phyloP scores from a whole-genome alignment of 2,329 filamentous ascomycete genomes.

The Calonectria hawksworthii region DNA sequence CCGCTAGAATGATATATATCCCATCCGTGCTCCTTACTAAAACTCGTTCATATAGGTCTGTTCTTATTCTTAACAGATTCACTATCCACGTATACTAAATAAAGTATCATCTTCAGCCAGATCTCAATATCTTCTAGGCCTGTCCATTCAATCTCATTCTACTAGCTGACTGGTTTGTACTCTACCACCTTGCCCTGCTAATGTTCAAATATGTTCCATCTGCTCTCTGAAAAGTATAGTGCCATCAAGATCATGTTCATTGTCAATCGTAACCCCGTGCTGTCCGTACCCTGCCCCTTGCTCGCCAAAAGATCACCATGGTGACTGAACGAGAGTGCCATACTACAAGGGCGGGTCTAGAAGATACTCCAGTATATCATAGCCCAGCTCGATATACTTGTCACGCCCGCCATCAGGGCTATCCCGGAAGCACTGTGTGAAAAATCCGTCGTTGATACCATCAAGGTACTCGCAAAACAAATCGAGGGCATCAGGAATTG shows the following conservation, averaged over 20 bases:
- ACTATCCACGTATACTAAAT: not conserved
- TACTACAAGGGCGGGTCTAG: slow-evolving; percentile 63
- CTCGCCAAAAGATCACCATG: not conserved
- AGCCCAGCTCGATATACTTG: slow-evolving; percentile 63
- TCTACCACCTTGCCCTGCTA: not conserved
- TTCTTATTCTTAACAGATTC: not conserved
- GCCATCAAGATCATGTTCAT: not conserved
- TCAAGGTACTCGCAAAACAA: slow-evolving; percentile 65
- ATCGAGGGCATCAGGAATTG: slow-evolving; percentile 48
- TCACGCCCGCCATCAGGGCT: slow-evolving; percentile 37
- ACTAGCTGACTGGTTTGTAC: not conserved
- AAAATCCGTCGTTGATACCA: slow-evolving; percentile 61
- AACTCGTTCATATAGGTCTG: not conserved
- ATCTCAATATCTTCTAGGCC: not conserved
- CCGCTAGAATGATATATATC: not conserved
- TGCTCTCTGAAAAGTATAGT: too few species aligned
- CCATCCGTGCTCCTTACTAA: not conserved
- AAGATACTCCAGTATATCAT: slow-evolving; percentile 68
- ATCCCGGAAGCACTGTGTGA: slow-evolving; percentile 53
- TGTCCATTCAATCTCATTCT: not conserved
- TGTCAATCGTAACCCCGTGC: not conserved
- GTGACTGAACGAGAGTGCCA: not conserved
- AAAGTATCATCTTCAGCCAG: not conserved
- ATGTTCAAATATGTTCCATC: not conserved
- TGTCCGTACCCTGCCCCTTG: not conserved